A percentile compares a stretch with the other conserved stretches of the same genome.
Conservation (phyloP, 331 rosid genomes). For the Rhamnella rubrinervis region DNA sequence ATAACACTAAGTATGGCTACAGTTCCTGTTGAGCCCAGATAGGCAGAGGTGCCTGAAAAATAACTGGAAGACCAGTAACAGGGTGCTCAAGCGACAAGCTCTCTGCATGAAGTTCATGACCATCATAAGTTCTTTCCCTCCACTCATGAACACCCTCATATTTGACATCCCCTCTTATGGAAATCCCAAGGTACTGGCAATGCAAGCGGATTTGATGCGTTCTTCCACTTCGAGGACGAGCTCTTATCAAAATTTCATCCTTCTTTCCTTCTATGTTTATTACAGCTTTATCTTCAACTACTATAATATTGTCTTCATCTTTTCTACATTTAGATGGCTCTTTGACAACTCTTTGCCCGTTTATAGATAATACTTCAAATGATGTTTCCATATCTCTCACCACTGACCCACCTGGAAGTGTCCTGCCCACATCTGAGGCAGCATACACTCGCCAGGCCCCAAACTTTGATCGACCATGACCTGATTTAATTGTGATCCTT, state of each 20-base stretch:
- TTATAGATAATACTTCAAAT: slow-evolving; percentile 53
- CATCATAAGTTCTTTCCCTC: slow-evolving; percentile 42
- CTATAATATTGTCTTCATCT: slow-evolving; percentile 29
- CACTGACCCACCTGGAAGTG: slow-evolving; percentile 75
- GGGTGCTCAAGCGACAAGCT: slow-evolving; percentile 71
- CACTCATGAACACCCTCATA: slow-evolving; percentile 77
- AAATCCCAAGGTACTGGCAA: slow-evolving; percentile 83
- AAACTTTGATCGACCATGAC: slow-evolving; percentile 89
- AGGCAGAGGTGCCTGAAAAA: slow-evolving; percentile 64
- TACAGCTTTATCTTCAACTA: slow-evolving; percentile 53
- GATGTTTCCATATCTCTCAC: slow-evolving; percentile 85
- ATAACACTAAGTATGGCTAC: no score
- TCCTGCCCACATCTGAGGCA: slow-evolving; percentile 66
- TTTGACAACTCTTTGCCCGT: slow-evolving; percentile 46
- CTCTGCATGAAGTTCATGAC: slow-evolving; percentile 93
- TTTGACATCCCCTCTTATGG: slow-evolving; percentile 86
- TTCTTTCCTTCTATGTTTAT: slow-evolving; percentile 22
- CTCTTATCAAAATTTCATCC: slow-evolving; percentile 70
- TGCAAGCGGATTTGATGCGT: slow-evolving; percentile 92
- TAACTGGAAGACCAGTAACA: slow-evolving; percentile 49
- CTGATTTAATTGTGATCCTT: slow-evolving; percentile 57
- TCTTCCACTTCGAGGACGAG: slow-evolving; percentile 80
- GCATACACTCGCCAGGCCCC: slow-evolving; percentile 89
- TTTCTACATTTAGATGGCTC: slow-evolving; percentile 35
- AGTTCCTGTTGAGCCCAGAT: slow-evolving; percentile 41